phyloP scores from a whole-genome alignment of 169 alveolate species.

The Pseudocohnilembus persalinus region DNA sequence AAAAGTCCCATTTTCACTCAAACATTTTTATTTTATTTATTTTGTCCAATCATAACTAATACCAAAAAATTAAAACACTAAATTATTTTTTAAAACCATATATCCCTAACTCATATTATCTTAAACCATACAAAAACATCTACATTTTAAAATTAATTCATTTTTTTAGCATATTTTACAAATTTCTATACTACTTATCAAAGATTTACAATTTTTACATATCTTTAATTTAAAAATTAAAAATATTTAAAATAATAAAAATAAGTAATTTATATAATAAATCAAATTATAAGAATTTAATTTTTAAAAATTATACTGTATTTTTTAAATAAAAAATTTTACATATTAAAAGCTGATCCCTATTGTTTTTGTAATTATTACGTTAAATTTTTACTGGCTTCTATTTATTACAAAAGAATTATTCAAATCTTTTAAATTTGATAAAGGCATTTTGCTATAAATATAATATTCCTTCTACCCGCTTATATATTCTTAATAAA shows the following conservation, averaged over 20 bases:
- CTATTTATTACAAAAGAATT: neutral
- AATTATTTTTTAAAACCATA: too few relatives aligned
- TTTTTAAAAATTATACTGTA: too few relatives aligned
- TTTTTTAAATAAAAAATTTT: too few relatives aligned
- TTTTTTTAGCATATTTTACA: neutral
- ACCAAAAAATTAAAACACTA: neutral
- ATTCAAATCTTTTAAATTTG: neutral
- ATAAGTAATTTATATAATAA: too few relatives aligned
- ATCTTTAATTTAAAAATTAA: too few relatives aligned
- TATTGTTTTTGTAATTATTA: neutral
- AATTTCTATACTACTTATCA: neutral
- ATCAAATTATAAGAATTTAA: too few relatives aligned
- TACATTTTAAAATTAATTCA: neutral
- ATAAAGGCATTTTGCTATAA: neutral
- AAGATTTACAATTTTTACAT: neutral
- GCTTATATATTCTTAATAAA: neutral
- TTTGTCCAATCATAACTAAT: neutral
- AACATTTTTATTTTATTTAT: neutral
- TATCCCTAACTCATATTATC: neutral
- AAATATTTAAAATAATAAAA: too few relatives aligned
- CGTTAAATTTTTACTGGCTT: neutral
- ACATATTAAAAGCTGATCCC: neutral
- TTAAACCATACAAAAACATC: neutral
- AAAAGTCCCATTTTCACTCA: neutral
- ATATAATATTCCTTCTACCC: neutral